phyloP scores from a whole-genome alignment of 208 protist species.

The Trypanosoma boissoni region DNA sequence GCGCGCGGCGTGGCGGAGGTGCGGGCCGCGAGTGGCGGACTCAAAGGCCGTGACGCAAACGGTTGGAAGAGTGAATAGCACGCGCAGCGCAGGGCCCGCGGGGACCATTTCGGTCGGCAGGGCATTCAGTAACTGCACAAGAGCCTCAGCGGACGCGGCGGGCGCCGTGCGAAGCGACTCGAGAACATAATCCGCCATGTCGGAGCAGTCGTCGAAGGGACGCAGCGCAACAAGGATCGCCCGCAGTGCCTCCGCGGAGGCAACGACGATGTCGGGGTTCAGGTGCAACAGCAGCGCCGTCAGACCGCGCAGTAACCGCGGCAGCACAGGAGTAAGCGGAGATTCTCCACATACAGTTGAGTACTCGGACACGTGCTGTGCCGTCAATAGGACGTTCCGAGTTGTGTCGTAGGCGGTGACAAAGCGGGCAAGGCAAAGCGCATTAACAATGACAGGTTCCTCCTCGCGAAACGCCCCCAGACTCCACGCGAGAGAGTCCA shows the following conservation, averaged over 20 bases:
- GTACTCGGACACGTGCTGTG: too few relatives aligned
- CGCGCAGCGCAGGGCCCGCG: slow-evolving; percentile 13
- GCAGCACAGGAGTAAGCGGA: slow-evolving; percentile 2
- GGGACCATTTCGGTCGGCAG: slow-evolving; percentile 20
- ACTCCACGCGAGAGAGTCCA: slow-evolving; percentile 17
- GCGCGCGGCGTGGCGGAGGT: slow-evolving; percentile 15
- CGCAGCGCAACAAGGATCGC: slow-evolving; percentile 3
- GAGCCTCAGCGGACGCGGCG: slow-evolving; percentile 13
- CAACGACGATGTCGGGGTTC: slow-evolving; percentile 27
- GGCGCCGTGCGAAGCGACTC: slow-evolving; percentile 33
- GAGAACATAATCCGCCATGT: slow-evolving; percentile 40
- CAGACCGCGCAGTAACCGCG: slow-evolving; percentile 18
- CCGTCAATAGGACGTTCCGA: too few relatives aligned
- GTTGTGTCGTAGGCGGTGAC: slow-evolving; percentile 21
- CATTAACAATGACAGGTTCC: slow-evolving; percentile 34
- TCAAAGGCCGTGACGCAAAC: slow-evolving; percentile 19
- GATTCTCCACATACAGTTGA: neutral
- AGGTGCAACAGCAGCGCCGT: slow-evolving; percentile 36
- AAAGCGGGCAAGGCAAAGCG: slow-evolving; percentile 27
- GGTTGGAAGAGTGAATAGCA: slow-evolving; percentile 21
- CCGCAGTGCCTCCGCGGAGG: slow-evolving; percentile 31
- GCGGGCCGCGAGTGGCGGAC: slow-evolving; percentile 15
- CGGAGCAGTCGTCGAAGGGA: neutral
- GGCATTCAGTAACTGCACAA: slow-evolving; percentile 29
- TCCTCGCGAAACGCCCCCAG: slow-evolving; percentile 27